Percentiles rank a stretch among this genome's conserved stretches.
Conservation (phyloP, 148 eudicot species). For the Agrostemma githago region DNA sequence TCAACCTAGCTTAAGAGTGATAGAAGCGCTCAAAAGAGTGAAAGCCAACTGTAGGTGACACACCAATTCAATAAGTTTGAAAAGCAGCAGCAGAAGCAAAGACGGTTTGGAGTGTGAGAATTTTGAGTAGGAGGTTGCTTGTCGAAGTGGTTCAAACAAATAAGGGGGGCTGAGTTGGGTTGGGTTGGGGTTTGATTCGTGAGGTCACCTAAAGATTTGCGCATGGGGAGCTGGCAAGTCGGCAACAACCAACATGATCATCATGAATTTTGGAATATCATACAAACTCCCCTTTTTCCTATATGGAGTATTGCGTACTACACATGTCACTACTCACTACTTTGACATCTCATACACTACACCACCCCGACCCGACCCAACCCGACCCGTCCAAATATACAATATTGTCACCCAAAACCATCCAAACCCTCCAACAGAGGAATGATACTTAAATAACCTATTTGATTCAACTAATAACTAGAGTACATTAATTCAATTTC, state of each 20-base stretch:
- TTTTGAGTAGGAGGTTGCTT: slow-evolving; percentile 9
- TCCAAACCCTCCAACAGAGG: not conserved
- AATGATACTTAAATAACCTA: no score
- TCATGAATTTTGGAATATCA: not conserved
- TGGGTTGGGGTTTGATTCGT: not conserved
- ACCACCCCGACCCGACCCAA: not conserved
- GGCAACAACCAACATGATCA: slow-evolving; percentile 26
- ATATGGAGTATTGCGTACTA: slow-evolving; percentile 8
- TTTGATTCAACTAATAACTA: not conserved
- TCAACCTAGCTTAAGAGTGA: not conserved
- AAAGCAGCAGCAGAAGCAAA: slow-evolving; percentile 11
- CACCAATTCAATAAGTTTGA: slow-evolving; percentile 1
- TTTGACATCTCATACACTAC: not conserved
- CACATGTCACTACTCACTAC: not conserved
- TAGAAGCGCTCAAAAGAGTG: not conserved
- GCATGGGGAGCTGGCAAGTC: slow-evolving; percentile 18
- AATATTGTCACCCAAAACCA: not conserved
- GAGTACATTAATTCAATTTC: no score
- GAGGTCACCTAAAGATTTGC: slow-evolving; percentile 17
- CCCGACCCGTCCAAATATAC: no score
- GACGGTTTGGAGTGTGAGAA: slow-evolving; percentile 18
- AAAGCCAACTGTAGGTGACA: not conserved
- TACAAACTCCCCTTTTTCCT: slow-evolving; percentile 1
- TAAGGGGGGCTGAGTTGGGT: not conserved
- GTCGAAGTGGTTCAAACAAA: slow-evolving; percentile 2